A percentile compares a stretch with the other conserved stretches of the same genome.
phyloP scores from a whole-genome alignment of 2,329 filamentous ascomycete genomes.

The Fusarium sp. region DNA sequence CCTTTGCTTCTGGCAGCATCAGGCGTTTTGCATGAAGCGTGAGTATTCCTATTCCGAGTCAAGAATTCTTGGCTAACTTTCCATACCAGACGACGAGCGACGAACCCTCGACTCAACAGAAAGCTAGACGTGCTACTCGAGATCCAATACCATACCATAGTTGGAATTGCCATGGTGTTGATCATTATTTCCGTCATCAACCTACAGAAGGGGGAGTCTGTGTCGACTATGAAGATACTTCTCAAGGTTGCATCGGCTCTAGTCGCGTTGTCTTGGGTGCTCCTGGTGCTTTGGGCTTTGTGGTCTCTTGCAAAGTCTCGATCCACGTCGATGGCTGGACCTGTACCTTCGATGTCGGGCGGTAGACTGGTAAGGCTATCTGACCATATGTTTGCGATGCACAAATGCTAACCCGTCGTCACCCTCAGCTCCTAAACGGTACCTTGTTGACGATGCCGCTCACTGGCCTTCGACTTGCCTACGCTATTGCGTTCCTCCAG shows the following conservation, averaged over 20 bases:
- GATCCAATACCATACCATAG: constrained; percentile 16
- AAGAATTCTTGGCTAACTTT: neutral
- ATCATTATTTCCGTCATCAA: constrained; percentile 15
- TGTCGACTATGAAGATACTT: constrained; percentile 1
- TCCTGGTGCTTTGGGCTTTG: constrained; percentile 5
- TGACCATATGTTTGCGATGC: neutral
- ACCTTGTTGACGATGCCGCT: neutral
- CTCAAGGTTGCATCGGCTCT: constrained; percentile 13
- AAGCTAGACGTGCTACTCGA: constrained; percentile 19
- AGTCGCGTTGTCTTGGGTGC: neutral
- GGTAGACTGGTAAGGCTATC: constrained; percentile 5
- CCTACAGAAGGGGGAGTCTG: neutral
- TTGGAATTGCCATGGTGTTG: constrained; percentile 6
- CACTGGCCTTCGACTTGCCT: constrained; percentile 1
- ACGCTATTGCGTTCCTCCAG: constrained; percentile 13
- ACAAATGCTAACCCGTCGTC: neutral
- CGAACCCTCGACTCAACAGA: constrained; percentile 17
- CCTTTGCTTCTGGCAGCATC: constrained; percentile 12
- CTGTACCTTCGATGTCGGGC: neutral
- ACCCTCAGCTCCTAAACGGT: constrained; percentile 1
- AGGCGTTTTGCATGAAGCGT: constrained; percentile 21
- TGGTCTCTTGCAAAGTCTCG: constrained; percentile 4
- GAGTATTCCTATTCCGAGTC: neutral
- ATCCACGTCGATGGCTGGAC: neutral
- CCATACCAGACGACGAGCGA: constrained; percentile 3